Base-by-base conservation (phyloP, 768 basidiomycete genomes). In the Roridomyces roridus region DNA sequence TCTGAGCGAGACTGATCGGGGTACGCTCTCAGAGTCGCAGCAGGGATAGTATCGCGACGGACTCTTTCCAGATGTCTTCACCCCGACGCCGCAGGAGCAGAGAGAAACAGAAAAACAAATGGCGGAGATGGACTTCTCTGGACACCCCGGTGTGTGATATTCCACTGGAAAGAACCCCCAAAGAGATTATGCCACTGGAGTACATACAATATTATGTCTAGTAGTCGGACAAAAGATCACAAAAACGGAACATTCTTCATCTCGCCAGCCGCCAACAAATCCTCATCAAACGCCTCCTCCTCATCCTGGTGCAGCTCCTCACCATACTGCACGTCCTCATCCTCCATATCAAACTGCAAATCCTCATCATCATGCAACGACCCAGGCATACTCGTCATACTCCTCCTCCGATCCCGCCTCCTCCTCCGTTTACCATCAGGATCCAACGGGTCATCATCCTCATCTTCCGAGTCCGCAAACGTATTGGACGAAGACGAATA, bases 321-420 rank as follows among this genome's bases (percentile, higher is more conserved):
- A 7, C 71, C 70, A 2, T 67, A 67, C n/a, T 72, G 70, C 10
- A 71, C 73, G 1, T 63, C 70, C 7, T 78, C 81, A 11, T 84
- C 82, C 39, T 83, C 82, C 59, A 83, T 70, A 15, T 75, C 83
- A 59, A 85, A 84, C 45, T 83, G 76, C 65, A 80, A 11, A 24
- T 53, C 39, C 39, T 40, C 39, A 14, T 59, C 77, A 59, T 88
- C 83, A 55, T 88, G 85, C 57, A 94, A 71, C 20, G 91, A 89
- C 26, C 93, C 93, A 12, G 92, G 93, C 89, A 96, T 94, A 67
- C 92, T 94, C 39, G 85, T 84, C 71, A 89, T 83, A 60, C 92
- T 92, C 66, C 82, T 78, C 59, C 81, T 77, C 60, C 88, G 76
- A n/a, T n/a, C n/a, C 48, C 68, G 62, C 36, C 81, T 68, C 56